Evolutionary conservation across 139 green algal genomes (phyloP), one percentile per base, ranked within the genome.

Genomic region (Closterium sp.): DNA sequence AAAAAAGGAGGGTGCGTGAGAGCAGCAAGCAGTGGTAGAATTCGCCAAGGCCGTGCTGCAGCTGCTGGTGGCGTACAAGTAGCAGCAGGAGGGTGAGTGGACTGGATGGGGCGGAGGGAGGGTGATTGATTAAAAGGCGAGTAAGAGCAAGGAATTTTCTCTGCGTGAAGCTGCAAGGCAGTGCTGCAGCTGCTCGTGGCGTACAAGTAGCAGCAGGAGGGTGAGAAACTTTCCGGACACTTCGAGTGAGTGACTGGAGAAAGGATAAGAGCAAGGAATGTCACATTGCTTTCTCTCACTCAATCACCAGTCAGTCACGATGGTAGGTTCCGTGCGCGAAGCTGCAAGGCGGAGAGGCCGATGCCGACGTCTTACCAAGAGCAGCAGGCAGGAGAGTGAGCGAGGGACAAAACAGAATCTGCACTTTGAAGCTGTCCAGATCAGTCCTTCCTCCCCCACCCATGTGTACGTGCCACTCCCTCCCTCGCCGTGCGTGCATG

Each of bases 41-140:
- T 13, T 96, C 9, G 22, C 91, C 27, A 62, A 91, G 27, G 94
- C 24, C 27, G 17, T 95, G 21, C 87, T 95, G 90, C 90, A 91
- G 30, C 86, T 88, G 28, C n/a, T 38, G 13, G 86, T 45, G 19
- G 86, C 86, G 17, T 29, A 38, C 86, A 34, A 88, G 19, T 4
- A 88, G 13, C n/a, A 32, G 29, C 86, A 88, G 6, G 30, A 24
- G 38, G n/a, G 86, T 88, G n/a, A 34, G 11, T n/a, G n/a, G n/a
- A 50, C 38, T 50, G 32, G 3, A 38, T 38, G 32, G 32, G 32
- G 32, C 32, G 32, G 32, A 38, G 32, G 32, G 32, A 38, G 32
- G 32, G 13, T 50, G 38, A 50, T 7, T 62, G 86, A 91, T 0
- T 27, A 88, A 6, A 92, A 28, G 19, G 2, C 4, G 87, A 86